Evolutionary conservation across 495 filamentous ascomycete species (phyloP).

Genomic region (Penicillium cinerascens): DNA sequence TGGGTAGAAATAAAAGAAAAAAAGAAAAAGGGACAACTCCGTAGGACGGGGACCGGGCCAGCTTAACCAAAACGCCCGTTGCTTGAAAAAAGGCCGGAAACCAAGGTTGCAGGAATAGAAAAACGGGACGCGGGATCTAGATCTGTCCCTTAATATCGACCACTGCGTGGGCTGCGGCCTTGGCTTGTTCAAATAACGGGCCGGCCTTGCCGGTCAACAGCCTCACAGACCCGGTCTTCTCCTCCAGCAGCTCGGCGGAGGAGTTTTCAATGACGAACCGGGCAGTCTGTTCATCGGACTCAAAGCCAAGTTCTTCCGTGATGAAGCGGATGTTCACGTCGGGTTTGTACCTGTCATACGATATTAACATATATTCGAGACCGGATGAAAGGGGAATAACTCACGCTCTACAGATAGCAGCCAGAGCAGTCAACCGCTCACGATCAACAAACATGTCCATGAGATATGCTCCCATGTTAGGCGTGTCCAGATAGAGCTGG

Average conservation of each 20-base stretch:
- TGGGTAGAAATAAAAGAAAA: constrained; percentile 3
- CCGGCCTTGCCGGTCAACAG: constrained; percentile 73
- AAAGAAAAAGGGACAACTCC: constrained; percentile 6
- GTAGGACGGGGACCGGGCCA: background rate
- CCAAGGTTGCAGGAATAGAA: background rate
- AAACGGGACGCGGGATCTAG: constrained; percentile 42
- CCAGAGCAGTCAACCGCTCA: constrained; percentile 85
- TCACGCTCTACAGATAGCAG: constrained; percentile 91
- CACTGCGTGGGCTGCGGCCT: constrained; percentile 67
- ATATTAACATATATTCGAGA: background rate
- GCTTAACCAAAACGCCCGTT: background rate
- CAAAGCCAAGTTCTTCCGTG: constrained; percentile 92
- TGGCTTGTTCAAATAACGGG: constrained; percentile 67
- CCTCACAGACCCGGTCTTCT: constrained; percentile 66
- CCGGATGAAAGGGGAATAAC: constrained; percentile 34
- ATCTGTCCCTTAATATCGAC: constrained; percentile 98
- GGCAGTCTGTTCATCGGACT: constrained; percentile 83
- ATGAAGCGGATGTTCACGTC: constrained; percentile 87
- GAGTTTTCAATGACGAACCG: constrained; percentile 81
- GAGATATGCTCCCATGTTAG: constrained; percentile 96
- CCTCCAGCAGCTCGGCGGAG: constrained; percentile 72
- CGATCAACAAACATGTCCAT: constrained; percentile 98
- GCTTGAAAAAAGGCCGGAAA: too few relatives aligned
- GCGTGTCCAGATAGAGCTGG: constrained; percentile 86
- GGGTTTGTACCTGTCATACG: constrained; percentile 77